phyloP scores from a whole-genome alignment of 208 protist species.

The Novymonas esmeraldas region DNA sequence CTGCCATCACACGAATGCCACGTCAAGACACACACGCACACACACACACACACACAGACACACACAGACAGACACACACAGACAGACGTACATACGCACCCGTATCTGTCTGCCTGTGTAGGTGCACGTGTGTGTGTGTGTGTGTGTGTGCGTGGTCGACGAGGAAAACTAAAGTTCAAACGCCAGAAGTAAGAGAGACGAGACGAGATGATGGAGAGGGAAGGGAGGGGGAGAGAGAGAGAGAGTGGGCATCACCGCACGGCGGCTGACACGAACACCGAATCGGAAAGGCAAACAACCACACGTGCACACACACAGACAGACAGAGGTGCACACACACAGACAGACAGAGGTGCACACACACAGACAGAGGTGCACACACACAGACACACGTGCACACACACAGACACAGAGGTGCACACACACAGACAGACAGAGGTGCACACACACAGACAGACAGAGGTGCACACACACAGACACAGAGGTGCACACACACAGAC shows the following conservation, averaged over 20 bases:
- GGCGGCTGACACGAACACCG: neutral
- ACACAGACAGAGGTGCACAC: neutral
- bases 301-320: neutral
- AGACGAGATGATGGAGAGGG: neutral
- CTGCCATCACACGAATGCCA: too few relatives aligned
- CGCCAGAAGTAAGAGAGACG: neutral
- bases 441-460: neutral
- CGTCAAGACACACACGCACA: neutral
- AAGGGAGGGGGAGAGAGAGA: conserved; percentile 11
- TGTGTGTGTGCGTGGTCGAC: neutral
- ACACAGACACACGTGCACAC: conserved; percentile 1
- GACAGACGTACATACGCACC: neutral
- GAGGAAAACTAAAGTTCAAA: neutral
- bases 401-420: neutral
- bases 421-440: neutral
- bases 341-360: neutral
- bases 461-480: neutral
- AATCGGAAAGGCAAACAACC: too few relatives aligned
- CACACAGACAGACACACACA: neutral
- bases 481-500: neutral
- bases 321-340: neutral
- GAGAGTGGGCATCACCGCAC: neutral
- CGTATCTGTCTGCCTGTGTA: neutral
- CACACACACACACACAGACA: neutral
- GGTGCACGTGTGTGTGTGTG: conserved; percentile 6